Evolutionary conservation across 1,139 yeast genomes (phyloP).

Genomic region (Arxiozyma heterogenica): DNA sequence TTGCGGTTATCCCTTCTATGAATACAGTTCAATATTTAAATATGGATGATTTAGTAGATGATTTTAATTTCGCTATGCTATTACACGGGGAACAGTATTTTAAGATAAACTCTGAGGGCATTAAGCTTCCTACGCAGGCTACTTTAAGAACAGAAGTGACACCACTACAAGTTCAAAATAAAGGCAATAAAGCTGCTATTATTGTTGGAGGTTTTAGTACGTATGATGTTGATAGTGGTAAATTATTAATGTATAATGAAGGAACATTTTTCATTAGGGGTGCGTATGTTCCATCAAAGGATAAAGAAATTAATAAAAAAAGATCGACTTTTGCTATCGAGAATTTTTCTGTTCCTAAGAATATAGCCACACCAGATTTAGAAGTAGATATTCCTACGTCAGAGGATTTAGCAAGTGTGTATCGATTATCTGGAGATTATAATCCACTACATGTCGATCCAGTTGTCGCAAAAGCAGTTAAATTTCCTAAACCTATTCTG

Average conservation of each 20-base stretch:
- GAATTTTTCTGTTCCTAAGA: constrained; percentile 54
- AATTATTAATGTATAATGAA: constrained; percentile 67
- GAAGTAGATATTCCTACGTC: constrained; percentile 51
- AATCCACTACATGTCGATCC: constrained; percentile 97
- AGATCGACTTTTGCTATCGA: constrained; percentile 54
- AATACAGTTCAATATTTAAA: constrained; percentile 45
- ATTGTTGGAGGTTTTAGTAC: constrained; percentile 71
- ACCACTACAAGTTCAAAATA: constrained; percentile 72
- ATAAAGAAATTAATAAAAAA: constrained; percentile 34
- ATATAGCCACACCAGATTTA: constrained; percentile 53
- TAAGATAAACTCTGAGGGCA: constrained; percentile 50
- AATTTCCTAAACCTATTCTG: constrained; percentile 76
- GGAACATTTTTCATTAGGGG: constrained; percentile 83
- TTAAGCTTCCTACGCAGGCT: constrained; percentile 74
- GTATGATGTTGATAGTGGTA: constrained; percentile 60
- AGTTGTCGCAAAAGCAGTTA: constrained; percentile 77
- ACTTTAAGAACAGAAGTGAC: constrained; percentile 49
- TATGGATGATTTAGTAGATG: constrained; percentile 53
- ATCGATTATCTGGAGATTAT: constrained; percentile 87
- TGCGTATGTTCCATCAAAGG: constrained; percentile 53
- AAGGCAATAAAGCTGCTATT: constrained; percentile 82
- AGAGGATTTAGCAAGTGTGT: constrained; percentile 76
- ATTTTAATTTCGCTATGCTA: constrained; percentile 81
- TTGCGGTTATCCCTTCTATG: constrained; percentile 79
- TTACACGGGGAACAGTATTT: constrained; percentile 95